Conservation (phyloP, 1,284 basidiomycete genomes). For the Boletellus deceptivus region DNA sequence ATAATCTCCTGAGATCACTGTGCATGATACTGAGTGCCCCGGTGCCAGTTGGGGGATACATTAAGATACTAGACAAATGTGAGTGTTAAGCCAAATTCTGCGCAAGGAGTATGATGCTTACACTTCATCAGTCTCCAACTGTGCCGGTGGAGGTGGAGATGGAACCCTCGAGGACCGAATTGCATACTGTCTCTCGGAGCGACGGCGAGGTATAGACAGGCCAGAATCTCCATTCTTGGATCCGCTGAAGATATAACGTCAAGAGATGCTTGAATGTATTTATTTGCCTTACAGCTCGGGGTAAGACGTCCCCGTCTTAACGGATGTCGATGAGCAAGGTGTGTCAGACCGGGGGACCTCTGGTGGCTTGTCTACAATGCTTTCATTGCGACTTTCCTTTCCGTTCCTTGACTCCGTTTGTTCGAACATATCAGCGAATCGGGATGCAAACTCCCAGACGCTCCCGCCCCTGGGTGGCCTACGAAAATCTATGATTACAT, state of each 20-base stretch:
- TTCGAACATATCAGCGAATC: conserved; percentile 19
- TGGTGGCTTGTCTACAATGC: not conserved
- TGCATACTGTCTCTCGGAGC: conserved; percentile 31
- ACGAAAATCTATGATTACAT: not conserved
- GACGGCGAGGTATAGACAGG: conserved; percentile 23
- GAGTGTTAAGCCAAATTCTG: not conserved
- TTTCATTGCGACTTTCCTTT: not conserved
- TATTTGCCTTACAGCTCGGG: conserved; percentile 19
- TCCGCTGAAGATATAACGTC: conserved; percentile 12
- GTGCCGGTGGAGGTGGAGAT: conserved; percentile 33
- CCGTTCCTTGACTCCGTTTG: conserved; percentile 7
- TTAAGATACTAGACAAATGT: conserved; percentile 55
- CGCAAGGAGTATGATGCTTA: conserved; percentile 33
- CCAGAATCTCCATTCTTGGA: conserved; percentile 7
- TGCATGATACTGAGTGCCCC: conserved; percentile 77
- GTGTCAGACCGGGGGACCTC: conserved; percentile 13
- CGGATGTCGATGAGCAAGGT: conserved; percentile 21
- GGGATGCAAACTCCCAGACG: conserved; percentile 17
- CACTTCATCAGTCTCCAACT: conserved; percentile 63
- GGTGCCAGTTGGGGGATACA: conserved; percentile 67
- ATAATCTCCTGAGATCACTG: conserved; percentile 73
- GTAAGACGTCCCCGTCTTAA: conserved; percentile 7
- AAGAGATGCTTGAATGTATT: not conserved
- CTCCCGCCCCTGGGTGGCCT: conserved; percentile 17
- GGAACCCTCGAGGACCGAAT: conserved; percentile 13